Base-by-base conservation (phyloP, 768 basidiomycete species). In the Pholiota conissans region DNA sequence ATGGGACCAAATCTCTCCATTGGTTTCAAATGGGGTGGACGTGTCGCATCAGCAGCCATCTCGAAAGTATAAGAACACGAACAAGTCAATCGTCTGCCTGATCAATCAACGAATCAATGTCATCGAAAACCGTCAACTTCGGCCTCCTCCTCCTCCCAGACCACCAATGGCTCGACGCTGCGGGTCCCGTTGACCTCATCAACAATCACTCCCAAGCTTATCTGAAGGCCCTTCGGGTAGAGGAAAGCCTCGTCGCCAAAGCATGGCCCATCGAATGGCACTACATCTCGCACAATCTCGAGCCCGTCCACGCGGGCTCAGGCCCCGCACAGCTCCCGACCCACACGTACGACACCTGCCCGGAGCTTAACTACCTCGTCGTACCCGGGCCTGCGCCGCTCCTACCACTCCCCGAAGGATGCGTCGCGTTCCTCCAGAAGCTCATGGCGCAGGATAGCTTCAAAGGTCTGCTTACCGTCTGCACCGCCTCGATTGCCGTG, bases 101-200 rank as follows among this genome's bases (percentile, higher is more conserved):
- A n/a, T n/a, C n/a, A n/a, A n/a, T n/a, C n/a, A n/a, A n/a, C n/a
- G n/a, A n/a, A n/a, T n/a, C n/a, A n/a, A 32, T 32, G 30, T 13
- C 30, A 32, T 6, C 30, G 13, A 6, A 32, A 13, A 61, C 55
- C 5, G 47, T 66, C 58, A 58, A 59, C 50, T 45, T 69, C 46
- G 69, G 67, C 5, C 24, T 71, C 42, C 48, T 68, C 35, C 50
- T 69, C 13, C 50, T 66, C 14, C 65, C 67, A 3, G 26, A 34
- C 3, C 65, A 58, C 49, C 70, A 71, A 55, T 65, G 61, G 62
- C 67, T 71, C 26, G 67, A 71, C 52, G 66, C 60, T 14, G 61
- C 60, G 8, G 70, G 68, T 2, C 58, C 66, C 3, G 52, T 67
- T 26, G 70, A 71, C 52, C 69, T 64, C 37, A 18, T 71, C 52